Evolutionary conservation across 2,329 filamentous ascomycete species (phyloP).

Genomic region (Iodosphaeria phyllophila): DNA sequence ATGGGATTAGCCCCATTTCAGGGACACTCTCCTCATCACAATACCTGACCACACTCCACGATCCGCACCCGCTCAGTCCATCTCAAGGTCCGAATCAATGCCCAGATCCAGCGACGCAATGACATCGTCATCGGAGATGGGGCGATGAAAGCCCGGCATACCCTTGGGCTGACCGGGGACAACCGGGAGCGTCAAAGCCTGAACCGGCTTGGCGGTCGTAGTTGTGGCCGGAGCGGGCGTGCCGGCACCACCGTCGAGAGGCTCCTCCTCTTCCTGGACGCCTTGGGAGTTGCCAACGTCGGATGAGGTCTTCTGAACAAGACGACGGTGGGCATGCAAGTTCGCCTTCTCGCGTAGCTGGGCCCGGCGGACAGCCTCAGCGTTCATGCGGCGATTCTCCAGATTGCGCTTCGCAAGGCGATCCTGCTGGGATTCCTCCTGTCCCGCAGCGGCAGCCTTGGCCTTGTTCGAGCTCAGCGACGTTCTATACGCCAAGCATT

Average conservation of each 20-base stretch:
- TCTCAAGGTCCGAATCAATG: constrained; percentile 83
- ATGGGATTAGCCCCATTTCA: no score
- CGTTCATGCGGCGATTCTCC: constrained; percentile 67
- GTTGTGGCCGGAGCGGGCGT: constrained; percentile 26
- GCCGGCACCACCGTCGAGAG: constrained; percentile 30
- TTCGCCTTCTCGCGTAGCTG: constrained; percentile 63
- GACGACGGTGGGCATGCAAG: constrained; percentile 39
- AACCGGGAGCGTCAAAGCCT: constrained; percentile 31
- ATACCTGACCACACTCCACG: no score
- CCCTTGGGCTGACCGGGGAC: constrained; percentile 41
- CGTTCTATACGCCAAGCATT: constrained; percentile 58
- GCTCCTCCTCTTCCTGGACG: constrained; percentile 25
- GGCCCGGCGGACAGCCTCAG: constrained; percentile 79
- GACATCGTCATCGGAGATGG: constrained; percentile 78
- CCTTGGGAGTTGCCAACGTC: constrained; percentile 44
- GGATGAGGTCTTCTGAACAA: constrained; percentile 39
- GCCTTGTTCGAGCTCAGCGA: constrained; percentile 35
- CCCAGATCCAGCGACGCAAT: constrained; percentile 78
- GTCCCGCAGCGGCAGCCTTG: constrained; percentile 28
- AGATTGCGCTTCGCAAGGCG: constrained; percentile 68
- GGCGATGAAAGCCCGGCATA: constrained; percentile 53
- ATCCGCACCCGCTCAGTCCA: constrained; percentile 35
- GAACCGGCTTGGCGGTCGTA: constrained; percentile 26
- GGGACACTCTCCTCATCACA: no score
- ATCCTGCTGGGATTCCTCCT: constrained; percentile 57